Conservation (phyloP, 805 yeast genomes). For the Wickerhamomyces silvicola region DNA sequence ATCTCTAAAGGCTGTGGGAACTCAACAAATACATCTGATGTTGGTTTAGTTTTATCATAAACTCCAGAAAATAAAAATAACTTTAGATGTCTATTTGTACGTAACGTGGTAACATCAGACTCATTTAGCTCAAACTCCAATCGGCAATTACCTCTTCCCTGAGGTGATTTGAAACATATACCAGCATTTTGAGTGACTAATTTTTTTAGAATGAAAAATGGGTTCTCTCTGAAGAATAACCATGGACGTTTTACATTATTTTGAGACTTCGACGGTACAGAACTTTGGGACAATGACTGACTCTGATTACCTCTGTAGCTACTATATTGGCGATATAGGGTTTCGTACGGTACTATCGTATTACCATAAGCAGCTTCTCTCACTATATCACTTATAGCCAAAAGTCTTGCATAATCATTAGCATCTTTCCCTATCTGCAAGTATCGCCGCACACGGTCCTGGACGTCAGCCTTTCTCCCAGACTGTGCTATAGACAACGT, state of each 20-base stretch:
- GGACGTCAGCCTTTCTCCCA: conserved; percentile 60
- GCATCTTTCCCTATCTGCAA: conserved; percentile 34
- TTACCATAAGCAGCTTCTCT: conserved; percentile 28
- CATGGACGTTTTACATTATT: conserved; percentile 29
- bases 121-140: conserved; percentile 36
- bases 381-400: conserved; percentile 40
- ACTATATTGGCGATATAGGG: conserved; percentile 12
- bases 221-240: conserved; percentile 45
- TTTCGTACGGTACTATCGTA: conserved; percentile 33
- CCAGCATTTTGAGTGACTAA: conserved; percentile 44
- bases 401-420: conserved; percentile 36
- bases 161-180: conserved; percentile 31
- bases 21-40: conserved; percentile 35
- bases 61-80: conserved; percentile 53
- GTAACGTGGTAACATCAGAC: conserved; percentile 35
- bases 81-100: conserved; percentile 24
- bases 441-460: conserved; percentile 44
- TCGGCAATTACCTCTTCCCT: conserved; percentile 39
- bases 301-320: neutral
- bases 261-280: conserved; percentile 1
- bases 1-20: conserved; percentile 74
- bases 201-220: conserved; percentile 47
- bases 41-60: conserved; percentile 19
- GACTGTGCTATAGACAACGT: conserved; percentile 39
- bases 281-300: conserved; percentile 5